phyloP scores from a whole-genome alignment of 2,329 filamentous ascomycete species.

The Colletotrichum camelliae region DNA sequence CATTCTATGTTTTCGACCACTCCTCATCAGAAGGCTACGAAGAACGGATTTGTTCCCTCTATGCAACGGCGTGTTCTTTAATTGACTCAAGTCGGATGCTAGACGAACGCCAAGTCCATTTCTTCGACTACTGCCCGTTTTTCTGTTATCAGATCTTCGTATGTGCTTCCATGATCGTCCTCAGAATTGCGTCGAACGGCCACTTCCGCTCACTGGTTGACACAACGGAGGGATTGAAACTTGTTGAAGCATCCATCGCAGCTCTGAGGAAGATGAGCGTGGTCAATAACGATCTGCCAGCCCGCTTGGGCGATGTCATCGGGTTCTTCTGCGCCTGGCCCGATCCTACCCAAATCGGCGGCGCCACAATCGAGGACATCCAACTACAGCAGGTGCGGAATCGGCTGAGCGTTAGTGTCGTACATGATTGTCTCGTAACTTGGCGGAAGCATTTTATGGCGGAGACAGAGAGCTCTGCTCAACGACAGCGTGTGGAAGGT shows the following conservation, averaged over 20 bases:
- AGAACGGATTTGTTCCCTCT: not conserved
- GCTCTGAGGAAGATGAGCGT: not conserved
- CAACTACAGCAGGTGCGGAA: not conserved
- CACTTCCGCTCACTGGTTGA: not conserved
- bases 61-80: not conserved
- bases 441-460: not conserved
- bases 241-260: not conserved
- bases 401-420: not conserved
- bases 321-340: not conserved
- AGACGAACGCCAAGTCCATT: not conserved
- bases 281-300: not conserved
- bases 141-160: slow-evolving; percentile 1
- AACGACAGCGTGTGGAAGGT: not conserved
- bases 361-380: not conserved
- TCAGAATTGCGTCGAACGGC: not conserved
- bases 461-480: not conserved
- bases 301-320: not conserved
- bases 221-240: not conserved
- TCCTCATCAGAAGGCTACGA: not conserved
- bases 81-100: not conserved
- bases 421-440: not conserved
- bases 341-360: not conserved
- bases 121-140: not conserved
- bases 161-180: not conserved
- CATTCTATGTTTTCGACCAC: not conserved